phyloP scores from a whole-genome alignment of 441 rosid species.

The Pelargonium fulgidum region DNA sequence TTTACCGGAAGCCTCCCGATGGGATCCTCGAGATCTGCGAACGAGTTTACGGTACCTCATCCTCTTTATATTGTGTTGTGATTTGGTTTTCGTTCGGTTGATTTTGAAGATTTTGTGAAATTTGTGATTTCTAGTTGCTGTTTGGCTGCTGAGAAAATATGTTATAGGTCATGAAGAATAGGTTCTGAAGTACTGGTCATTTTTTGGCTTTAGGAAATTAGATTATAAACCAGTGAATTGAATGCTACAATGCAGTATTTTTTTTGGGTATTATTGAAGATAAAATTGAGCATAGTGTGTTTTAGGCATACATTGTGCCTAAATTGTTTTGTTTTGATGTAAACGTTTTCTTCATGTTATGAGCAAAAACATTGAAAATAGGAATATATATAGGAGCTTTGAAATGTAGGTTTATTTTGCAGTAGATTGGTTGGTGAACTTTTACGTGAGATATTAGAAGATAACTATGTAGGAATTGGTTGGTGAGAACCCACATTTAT shows the following conservation, averaged over 20 bases:
- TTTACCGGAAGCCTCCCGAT: conserved; percentile 79
- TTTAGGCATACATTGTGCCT: no score
- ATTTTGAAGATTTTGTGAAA: not conserved
- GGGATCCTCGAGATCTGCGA: conserved; percentile 90
- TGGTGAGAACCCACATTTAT: not conserved
- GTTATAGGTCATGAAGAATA: not conserved
- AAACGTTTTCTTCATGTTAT: no score
- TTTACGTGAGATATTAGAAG: no score
- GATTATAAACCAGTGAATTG: not conserved
- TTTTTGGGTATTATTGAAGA: no score
- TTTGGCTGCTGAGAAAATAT: not conserved
- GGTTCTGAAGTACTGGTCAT: conserved; percentile 4
- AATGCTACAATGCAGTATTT: no score
- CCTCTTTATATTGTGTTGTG: not conserved
- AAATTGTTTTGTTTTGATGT: no score
- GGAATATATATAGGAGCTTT: no score
- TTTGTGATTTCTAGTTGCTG: not conserved
- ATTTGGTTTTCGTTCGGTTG: not conserved
- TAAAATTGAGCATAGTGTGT: no score
- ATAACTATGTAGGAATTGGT: no score
- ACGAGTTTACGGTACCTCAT: conserved; percentile 57
- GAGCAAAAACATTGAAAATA: no score
- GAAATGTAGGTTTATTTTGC: no score
- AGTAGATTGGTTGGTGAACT: no score
- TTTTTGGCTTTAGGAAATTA: not conserved